Conservation (phyloP, 2,329 filamentous ascomycete genomes). For the Stagonosporopsis tanaceti region DNA sequence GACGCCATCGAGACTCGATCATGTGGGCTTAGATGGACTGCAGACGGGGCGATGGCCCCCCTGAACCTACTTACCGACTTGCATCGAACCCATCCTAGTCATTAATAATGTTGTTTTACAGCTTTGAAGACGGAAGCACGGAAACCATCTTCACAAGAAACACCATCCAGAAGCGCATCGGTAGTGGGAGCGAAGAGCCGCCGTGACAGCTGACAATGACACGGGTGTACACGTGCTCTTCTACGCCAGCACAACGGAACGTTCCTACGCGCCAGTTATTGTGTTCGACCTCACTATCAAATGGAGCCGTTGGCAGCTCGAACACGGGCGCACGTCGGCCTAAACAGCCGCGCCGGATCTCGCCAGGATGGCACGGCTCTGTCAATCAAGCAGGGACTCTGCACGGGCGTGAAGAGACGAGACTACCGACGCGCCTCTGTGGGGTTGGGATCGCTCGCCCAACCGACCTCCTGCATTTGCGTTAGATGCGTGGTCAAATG, state of each 20-base stretch:
- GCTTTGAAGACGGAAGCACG: background rate
- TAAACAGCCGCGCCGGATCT: background rate
- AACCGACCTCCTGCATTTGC: conserved; percentile 10
- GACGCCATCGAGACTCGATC: conserved; percentile 1
- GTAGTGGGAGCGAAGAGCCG: conserved; percentile 1
- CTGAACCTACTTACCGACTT: background rate
- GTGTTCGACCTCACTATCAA: background rate
- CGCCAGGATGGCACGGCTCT: conserved; percentile 16
- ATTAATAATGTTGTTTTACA: background rate
- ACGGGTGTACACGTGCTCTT: conserved; percentile 13
- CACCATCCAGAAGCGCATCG: background rate
- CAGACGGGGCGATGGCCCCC: background rate
- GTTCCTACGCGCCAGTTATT: background rate
- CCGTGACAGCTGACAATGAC: conserved; percentile 10
- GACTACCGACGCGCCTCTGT: conserved; percentile 3
- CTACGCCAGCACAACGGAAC: background rate
- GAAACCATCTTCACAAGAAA: background rate
- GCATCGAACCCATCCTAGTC: background rate
- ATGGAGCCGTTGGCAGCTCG: background rate
- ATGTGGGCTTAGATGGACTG: conserved; percentile 2
- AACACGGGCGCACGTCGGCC: conserved; percentile 1
- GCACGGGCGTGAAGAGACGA: conserved; percentile 7
- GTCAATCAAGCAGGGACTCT: conserved; percentile 7
- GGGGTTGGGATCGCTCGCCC: conserved; percentile 4
- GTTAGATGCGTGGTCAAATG: conserved; percentile 7